Conservation (phyloP, 2,329 filamentous ascomycete species). For the Malbranchea zuffiana region DNA sequence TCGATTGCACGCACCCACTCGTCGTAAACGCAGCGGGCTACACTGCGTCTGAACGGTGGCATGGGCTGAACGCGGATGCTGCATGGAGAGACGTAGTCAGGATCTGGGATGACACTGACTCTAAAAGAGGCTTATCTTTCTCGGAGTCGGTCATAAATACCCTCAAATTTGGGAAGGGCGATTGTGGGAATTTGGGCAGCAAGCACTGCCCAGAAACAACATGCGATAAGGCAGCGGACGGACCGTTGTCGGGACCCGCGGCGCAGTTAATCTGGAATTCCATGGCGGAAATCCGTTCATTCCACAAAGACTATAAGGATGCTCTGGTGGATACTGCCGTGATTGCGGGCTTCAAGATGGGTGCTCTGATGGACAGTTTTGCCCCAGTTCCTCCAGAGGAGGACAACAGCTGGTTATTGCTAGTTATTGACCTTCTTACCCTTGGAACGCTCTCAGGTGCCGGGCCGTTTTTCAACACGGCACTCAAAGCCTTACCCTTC, state of each 20-base stretch:
- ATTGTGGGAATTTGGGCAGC: too few species aligned
- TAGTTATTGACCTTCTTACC: conserved; percentile 12
- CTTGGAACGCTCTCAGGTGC: conserved; percentile 9
- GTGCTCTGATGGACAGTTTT: conserved; percentile 14
- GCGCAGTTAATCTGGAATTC: conserved; percentile 15
- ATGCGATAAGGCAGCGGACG: neutral
- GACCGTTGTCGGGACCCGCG: conserved; percentile 10
- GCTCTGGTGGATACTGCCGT: too few species aligned
- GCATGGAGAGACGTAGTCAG: neutral
- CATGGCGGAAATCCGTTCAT: too few species aligned
- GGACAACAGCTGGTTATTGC: conserved; percentile 9
- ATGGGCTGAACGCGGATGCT: neutral
- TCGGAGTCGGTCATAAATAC: too few species aligned
- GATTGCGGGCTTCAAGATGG: conserved; percentile 7
- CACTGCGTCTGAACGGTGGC: neutral
- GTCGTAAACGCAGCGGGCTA: neutral
- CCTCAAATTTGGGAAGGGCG: too few species aligned
- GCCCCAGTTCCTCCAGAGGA: conserved; percentile 12
- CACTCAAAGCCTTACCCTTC: too few species aligned
- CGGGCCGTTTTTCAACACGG: conserved; percentile 13
- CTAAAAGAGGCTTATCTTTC: too few species aligned
- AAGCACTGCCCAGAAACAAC: too few species aligned
- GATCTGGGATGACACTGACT: too few species aligned
- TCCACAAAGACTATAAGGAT: too few species aligned
- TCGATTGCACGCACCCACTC: neutral